Evolutionary conservation across 306 rosid genomes (phyloP), one percentile per base, ranked within the genome.

Genomic region (Quercus parvula): DNA sequence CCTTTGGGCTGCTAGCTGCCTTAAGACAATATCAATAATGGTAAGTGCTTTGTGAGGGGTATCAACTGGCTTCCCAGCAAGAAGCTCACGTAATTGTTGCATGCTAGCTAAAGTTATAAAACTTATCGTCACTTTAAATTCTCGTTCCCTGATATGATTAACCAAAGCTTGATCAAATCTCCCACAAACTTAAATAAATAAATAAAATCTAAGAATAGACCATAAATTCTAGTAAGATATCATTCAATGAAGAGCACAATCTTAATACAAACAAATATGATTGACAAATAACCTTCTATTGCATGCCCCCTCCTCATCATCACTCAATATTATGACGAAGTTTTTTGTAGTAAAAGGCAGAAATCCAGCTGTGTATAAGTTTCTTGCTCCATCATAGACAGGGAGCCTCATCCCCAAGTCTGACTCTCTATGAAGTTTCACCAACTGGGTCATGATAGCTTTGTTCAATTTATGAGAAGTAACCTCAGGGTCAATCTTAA

Each of bases 331-430:
- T 77, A 86, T 78, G 70, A 28, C 17, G 51, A 87, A 87, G 67
- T 87, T 86, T 79, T 79, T 87, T 79, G 41, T 64, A 20, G 71
- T 71, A 79, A 87, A 84, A 70, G 90, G 90, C 78, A 84, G 88
- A 81, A 79, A 77, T 27, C 85, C 88, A 33, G 90, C 86, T 55
- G 90, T 87, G 81, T 87, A 87, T 56, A 87, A 78, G 57, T 84
- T 87, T 38, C 77, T 82, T 74, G 85, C 81, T 74, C 90, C 90
- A 74, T 87, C 90, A 82, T 70, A 87, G 64, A 80, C 87, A 35
- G 86, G 86, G 4, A 87, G 81, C 73, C 85, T 87, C 56, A 5
- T 64, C 25, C 85, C 88, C 31, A 87, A 82, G 24, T 82, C 78
- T 46, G 75, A 73, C 64, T 80, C 75, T 75, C 70, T 56, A 55